Evolutionary conservation across 2,329 filamentous ascomycete genomes (phyloP).

Genomic region (Dissoconium aciculare): DNA sequence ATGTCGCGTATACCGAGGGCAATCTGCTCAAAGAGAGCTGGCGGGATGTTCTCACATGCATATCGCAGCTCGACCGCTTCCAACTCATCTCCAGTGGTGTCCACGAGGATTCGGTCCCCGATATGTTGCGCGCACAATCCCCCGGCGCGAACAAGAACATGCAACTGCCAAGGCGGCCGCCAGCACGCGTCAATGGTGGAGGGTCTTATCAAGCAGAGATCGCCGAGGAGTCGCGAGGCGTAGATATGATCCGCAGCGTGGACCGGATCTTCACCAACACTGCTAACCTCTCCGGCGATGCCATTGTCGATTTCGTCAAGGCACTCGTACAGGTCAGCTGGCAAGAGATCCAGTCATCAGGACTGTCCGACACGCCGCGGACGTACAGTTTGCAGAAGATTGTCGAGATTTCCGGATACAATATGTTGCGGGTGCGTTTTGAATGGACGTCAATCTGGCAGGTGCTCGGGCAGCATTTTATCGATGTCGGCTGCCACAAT

Average conservation of each 20-base stretch:
- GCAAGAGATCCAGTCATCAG: constrained; percentile 97
- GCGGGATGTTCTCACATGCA: constrained; percentile 88
- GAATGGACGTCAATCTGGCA: constrained; percentile 98
- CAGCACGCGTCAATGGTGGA: constrained; percentile 29
- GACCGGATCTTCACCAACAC: constrained; percentile 96
- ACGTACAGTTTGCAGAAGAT: constrained; percentile 97
- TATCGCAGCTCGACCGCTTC: constrained; percentile 87
- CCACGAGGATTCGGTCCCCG: constrained; percentile 80
- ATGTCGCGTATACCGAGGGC: constrained; percentile 84
- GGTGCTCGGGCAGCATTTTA: constrained; percentile 96
- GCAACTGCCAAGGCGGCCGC: constrained; percentile 41
- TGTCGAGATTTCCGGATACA: constrained; percentile 98
- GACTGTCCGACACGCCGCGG: constrained; percentile 83
- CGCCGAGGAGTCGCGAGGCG: constrained; percentile 79
- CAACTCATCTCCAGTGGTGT: constrained; percentile 91
- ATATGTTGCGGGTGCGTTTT: constrained; percentile 95
- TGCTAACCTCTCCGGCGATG: constrained; percentile 79
- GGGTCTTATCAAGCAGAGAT: constrained; percentile 54
- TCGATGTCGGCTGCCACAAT: constrained; percentile 87
- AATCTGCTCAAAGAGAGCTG: constrained; percentile 80
- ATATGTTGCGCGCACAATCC: constrained; percentile 59
- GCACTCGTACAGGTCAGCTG: constrained; percentile 92
- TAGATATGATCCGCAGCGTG: constrained; percentile 82
- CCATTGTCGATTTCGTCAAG: constrained; percentile 87
- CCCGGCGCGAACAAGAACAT: constrained; percentile 26